Evolutionary conservation across 805 yeast genomes (phyloP).

Genomic region (Debaryomyces maramus): DNA sequence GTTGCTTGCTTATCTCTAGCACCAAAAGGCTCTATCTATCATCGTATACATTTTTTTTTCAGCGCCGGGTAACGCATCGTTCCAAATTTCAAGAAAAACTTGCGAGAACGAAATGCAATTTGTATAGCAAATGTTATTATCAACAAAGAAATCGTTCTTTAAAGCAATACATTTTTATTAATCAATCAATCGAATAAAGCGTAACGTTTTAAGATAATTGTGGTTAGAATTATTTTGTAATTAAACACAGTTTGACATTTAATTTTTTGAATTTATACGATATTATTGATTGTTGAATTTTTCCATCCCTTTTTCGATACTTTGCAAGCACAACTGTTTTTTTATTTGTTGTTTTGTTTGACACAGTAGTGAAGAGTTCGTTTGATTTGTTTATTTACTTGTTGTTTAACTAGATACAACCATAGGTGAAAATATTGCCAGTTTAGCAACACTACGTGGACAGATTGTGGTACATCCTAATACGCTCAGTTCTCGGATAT

Average conservation of each 20-base stretch:
- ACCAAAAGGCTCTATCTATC: neutral
- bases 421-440: no score
- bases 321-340: neutral
- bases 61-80: neutral
- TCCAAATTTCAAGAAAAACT: neutral
- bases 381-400: neutral
- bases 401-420: neutral
- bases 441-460: no score
- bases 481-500: no score
- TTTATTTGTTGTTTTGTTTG: neutral
- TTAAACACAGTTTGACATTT: neutral
- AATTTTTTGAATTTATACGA: neutral
- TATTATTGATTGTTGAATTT: neutral
- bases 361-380: neutral
- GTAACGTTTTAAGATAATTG: neutral
- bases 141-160: no score
- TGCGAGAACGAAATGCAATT: slow-evolving; percentile 1
- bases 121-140: slow-evolving; percentile 1
- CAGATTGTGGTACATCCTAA: no score
- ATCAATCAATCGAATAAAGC: neutral
- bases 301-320: neutral
- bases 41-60: neutral
- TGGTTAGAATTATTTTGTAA: neutral
- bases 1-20: neutral
- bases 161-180: neutral